phyloP scores from a whole-genome alignment of 2,329 filamentous ascomycete genomes.

The Tolypocladium amazonense region DNA sequence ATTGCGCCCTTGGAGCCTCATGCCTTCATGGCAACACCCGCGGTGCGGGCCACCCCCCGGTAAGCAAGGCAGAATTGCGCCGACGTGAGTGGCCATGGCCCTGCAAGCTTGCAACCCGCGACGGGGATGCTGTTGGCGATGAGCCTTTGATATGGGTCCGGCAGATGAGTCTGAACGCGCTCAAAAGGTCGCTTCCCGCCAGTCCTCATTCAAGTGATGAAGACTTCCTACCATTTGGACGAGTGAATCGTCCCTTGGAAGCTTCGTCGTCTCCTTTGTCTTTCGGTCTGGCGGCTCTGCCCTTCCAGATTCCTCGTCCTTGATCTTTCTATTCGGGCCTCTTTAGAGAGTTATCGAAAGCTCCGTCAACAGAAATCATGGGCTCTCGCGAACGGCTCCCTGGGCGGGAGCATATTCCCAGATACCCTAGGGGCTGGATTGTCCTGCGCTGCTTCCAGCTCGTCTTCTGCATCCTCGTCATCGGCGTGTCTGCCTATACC shows the following conservation, averaged over 20 bases:
- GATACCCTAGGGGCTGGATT: slow-evolving; percentile 32
- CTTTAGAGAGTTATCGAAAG: not conserved
- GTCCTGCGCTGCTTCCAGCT: slow-evolving; percentile 34
- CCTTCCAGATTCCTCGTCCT: not conserved
- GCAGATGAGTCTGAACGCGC: not conserved
- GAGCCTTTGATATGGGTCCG: not conserved
- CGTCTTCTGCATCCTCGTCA: slow-evolving; percentile 30
- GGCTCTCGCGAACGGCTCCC: slow-evolving; percentile 3
- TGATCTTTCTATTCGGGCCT: not conserved
- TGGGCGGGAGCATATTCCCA: slow-evolving; percentile 35
- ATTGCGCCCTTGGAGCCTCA: not conserved
- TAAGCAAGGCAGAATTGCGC: not conserved
- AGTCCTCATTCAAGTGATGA: not conserved
- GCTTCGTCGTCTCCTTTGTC: not conserved
- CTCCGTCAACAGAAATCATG: not conserved
- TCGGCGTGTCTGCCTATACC: slow-evolving; percentile 37
- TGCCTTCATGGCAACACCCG: not conserved
- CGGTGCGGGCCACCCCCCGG: not conserved
- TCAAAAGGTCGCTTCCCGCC: not conserved
- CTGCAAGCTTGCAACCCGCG: not conserved
- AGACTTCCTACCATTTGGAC: not conserved
- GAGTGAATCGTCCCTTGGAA: not conserved
- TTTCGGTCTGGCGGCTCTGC: not conserved
- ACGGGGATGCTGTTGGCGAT: not conserved
- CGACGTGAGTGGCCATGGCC: not conserved